phyloP scores from a whole-genome alignment of 768 basidiomycete genomes.

The Termitomyces sp. region DNA sequence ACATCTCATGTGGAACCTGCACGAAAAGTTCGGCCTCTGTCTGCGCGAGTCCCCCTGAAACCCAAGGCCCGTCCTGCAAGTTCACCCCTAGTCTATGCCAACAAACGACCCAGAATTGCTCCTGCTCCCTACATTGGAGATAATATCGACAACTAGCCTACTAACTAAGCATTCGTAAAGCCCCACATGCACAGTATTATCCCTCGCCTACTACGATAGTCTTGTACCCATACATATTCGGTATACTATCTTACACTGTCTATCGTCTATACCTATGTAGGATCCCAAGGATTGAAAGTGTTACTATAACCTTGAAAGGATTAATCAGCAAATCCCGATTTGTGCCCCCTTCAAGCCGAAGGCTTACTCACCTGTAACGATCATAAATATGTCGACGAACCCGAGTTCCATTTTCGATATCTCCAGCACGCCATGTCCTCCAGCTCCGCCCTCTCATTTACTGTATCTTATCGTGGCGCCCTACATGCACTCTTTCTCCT shows the following conservation, averaged over 20 bases:
- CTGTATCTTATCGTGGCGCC: conserved; percentile 47
- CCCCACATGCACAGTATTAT: no score
- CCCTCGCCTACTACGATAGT: no score
- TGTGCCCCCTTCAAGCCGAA: neutral
- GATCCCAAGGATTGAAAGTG: neutral
- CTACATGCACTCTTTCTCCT: conserved; percentile 44
- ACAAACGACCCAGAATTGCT: conserved; percentile 5
- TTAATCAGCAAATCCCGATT: conserved; percentile 4
- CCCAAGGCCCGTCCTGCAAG: conserved; percentile 6
- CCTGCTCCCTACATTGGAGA: neutral
- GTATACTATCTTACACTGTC: no score
- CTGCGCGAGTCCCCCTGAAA: neutral
- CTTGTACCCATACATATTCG: no score
- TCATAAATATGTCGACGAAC: conserved; percentile 1
- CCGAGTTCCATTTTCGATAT: neutral
- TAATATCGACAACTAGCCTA: neutral
- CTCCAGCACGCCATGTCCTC: conserved; percentile 9
- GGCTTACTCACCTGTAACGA: conserved; percentile 1
- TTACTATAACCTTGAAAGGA: no score
- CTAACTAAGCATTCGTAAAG: no score
- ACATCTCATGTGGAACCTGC: neutral
- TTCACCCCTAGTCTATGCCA: conserved; percentile 1
- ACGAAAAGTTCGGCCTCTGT: conserved; percentile 1
- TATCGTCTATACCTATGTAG: neutral
- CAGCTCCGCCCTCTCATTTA: conserved; percentile 12